Evolutionary conservation across 257 asterid genomes (phyloP), one percentile per base, ranked within the genome.

Genomic region (Marsdenia floribunda): DNA sequence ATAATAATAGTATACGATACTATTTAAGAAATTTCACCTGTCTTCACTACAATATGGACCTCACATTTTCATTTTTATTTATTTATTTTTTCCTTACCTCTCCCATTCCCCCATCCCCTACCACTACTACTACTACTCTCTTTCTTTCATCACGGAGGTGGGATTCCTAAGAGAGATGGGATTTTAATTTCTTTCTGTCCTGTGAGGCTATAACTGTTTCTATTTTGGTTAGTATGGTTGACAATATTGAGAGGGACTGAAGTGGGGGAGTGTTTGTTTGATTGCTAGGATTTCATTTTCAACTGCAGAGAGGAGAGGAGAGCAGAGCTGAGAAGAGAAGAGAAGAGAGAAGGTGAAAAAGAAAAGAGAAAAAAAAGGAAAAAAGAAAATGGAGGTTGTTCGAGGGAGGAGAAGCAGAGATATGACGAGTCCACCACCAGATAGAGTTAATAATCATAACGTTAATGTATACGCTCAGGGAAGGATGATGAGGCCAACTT

Each of bases 331-430:
- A 14, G n/a, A 53, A 53, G 9, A 16, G n/a, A 5, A 53, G 12
- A 49, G 16, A 0, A 21, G 57, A 52, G 57, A 29, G 33, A 29
- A 29, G 33, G n/a, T n/a, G n/a, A n/a, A n/a, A n/a, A n/a, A 47
- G 38, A 61, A 35, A 49, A 82, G 33, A 29, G 33, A 13, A 77
- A 26, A 16, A 46, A 59, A 35, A n/a, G n/a, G 3, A 63, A 5
- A 52, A 22, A 1, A 47, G 38, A 61, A 44, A 49, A 82, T 80
- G 78, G 83, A 76, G 79, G 49, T 19, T 22, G 73, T 65, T 52
- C 67, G 73, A 74, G 79, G 85, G 38, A 80, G 84, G 33, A 63
- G 81, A 58, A 81, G 81, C 74, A 85, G 85, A 81, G 86, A 81
- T 16, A 72, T 52, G 77, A 82, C 84, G 22, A 44, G 12, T 44